phyloP scores from a whole-genome alignment of 2,329 filamentous ascomycete species.

The Nemania sp. region DNA sequence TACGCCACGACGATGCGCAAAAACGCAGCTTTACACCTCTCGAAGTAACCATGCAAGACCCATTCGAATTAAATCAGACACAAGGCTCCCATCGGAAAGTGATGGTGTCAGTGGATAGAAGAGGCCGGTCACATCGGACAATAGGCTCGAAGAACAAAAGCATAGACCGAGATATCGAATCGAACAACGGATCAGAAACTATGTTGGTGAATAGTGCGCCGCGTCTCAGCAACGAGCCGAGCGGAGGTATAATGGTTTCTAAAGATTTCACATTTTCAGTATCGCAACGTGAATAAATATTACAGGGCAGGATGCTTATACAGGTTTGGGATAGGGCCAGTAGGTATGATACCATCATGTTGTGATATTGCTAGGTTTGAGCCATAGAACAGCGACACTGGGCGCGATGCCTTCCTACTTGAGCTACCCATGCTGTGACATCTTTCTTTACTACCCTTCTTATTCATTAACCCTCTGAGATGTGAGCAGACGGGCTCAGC shows the following conservation, averaged over 20 bases:
- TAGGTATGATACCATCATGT: too few species aligned
- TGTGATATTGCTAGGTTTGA: too few species aligned
- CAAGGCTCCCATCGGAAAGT: constrained; percentile 11
- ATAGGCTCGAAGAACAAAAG: constrained; percentile 12
- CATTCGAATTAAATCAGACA: constrained; percentile 25
- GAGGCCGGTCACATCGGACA: neutral
- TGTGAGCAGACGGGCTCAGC: too few species aligned
- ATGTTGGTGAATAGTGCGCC: constrained; percentile 10
- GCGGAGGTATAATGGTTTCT: constrained; percentile 26
- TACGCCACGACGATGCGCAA: constrained; percentile 14
- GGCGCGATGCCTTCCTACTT: too few species aligned
- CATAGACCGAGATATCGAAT: constrained; percentile 18
- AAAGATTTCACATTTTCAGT: constrained; percentile 26
- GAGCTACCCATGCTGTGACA: too few species aligned
- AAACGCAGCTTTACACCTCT: constrained; percentile 23
- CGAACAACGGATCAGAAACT: constrained; percentile 20
- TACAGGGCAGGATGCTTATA: too few species aligned
- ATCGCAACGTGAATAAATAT: constrained; percentile 12
- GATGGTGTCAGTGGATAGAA: constrained; percentile 21
- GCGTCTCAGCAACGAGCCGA: neutral
- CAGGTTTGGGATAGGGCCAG: too few species aligned
- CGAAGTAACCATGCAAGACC: constrained; percentile 16
- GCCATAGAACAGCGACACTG: too few species aligned
- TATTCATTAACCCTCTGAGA: too few species aligned
- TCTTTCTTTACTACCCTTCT: too few species aligned